Conservation (phyloP, 2,329 filamentous ascomycete genomes). For the Tolypocladium ophioglossoides region DNA sequence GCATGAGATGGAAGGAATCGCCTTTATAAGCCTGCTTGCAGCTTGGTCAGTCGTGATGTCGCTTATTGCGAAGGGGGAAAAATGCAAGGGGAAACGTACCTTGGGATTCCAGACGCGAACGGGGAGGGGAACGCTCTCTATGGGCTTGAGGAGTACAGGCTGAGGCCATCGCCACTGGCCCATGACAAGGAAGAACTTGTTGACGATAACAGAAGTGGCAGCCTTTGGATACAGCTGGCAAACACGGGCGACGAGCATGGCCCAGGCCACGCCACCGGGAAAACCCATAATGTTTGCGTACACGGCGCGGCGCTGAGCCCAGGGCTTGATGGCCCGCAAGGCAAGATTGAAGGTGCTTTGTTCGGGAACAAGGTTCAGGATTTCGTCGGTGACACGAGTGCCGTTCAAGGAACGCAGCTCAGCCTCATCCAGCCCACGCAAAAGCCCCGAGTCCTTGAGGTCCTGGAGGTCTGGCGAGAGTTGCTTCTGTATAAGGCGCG, state of each 20-base stretch:
- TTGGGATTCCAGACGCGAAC: constrained; percentile 92
- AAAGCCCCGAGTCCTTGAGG: constrained; percentile 71
- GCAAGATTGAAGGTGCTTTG: constrained; percentile 82
- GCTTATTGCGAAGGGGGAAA: neutral
- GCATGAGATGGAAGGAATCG: constrained; percentile 87
- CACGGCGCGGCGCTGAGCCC: constrained; percentile 85
- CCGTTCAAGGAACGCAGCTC: constrained; percentile 88
- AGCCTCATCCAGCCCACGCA: constrained; percentile 77
- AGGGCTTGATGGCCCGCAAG: constrained; percentile 86
- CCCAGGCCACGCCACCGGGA: constrained; percentile 94
- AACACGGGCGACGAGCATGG: constrained; percentile 90
- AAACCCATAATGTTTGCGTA: constrained; percentile 97
- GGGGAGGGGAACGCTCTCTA: constrained; percentile 71
- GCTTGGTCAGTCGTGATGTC: constrained; percentile 5
- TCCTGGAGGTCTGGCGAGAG: constrained; percentile 57
- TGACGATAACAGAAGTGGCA: constrained; percentile 75
- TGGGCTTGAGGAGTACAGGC: constrained; percentile 81
- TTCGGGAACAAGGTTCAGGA: constrained; percentile 80
- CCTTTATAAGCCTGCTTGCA: constrained; percentile 55
- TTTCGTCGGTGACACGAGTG: constrained; percentile 88
- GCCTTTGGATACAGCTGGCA: constrained; percentile 95
- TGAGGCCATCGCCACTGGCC: constrained; percentile 87
- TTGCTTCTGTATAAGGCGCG: constrained; percentile 59
- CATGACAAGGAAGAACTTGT: constrained; percentile 92
- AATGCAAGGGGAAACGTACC: constrained; percentile 32